Evolutionary conservation across 257 asterid species (phyloP), one percentile per base, ranked within the genome.

Genomic region (Plantago ovata): DNA sequence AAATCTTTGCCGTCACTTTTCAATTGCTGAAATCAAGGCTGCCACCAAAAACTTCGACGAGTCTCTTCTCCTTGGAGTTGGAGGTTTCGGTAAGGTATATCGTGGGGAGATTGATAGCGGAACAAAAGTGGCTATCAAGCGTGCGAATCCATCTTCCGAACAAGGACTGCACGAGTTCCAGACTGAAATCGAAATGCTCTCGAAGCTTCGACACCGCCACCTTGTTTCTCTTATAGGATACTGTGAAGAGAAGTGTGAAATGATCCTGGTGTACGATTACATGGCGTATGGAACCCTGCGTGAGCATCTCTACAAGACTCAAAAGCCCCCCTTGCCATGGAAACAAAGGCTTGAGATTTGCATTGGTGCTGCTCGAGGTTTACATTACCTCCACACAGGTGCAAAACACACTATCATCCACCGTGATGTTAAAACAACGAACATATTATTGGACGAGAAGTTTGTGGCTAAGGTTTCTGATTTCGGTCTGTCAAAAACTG

Each of bases 401-500:
- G 94, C 96, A 19, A 85, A 88, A 53, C 90, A 85, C 71, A 85
- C 94, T 3, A 88, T 88, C 41, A 88, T 88, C 70, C 96, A 88
- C 69, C 94, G 95, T 24, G 96, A 88, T 59, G 96, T 88, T 23
- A 88, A 88, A 79, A 85, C 96, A 13, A 88, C 96, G n/a, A 88
- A 88, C 69, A 88, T 88, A 72, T 93, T 84, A 66, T 68, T 87
- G 72, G 96, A 87, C 13, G 96, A 87, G 68, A 84, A 87, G 79
- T 87, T 86, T 87, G 96, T 88, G 46, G 96, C 96, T 1, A 88
- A 88, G 77, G 94, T 88, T 22, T 85, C 96, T 0, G 96, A 88
- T 72, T 88, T 88, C 15, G 96, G 96, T 19, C 72, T 88, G 71
- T 88, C 95, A 3, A 88, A 88, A 71, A 85, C 95, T 0, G 96